Conservation (phyloP, 2,329 filamentous ascomycete genomes). For the Xylariaceae sp. region DNA sequence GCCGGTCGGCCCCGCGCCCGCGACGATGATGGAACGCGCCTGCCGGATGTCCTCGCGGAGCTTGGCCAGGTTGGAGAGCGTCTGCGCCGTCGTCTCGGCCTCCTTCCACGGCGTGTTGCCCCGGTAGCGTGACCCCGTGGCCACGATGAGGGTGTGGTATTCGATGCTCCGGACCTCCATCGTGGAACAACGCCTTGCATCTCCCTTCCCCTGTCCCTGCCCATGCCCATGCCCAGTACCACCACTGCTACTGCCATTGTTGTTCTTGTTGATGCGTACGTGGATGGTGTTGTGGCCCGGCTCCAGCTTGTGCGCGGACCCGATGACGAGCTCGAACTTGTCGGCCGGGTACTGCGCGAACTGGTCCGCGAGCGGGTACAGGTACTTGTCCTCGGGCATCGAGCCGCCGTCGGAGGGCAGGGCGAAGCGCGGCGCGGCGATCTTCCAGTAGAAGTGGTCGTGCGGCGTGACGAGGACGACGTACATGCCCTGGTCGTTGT, state of each 20-base stretch:
- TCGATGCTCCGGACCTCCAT: constrained; percentile 25
- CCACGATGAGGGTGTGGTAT: constrained; percentile 51
- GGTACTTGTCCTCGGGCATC: constrained; percentile 38
- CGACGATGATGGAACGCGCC: constrained; percentile 46
- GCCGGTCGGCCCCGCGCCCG: constrained; percentile 47
- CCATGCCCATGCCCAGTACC: background rate
- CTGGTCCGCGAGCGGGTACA: constrained; percentile 35
- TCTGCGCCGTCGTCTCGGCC: constrained; percentile 29
- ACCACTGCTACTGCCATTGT: too few species aligned
- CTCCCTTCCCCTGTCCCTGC: background rate
- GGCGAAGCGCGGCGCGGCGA: constrained; percentile 43
- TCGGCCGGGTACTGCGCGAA: constrained; percentile 43
- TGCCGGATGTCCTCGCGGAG: constrained; percentile 35
- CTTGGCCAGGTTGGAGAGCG: constrained; percentile 34
- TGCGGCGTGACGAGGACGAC: constrained; percentile 43
- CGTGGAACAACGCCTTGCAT: too few species aligned
- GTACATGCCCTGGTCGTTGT: constrained; percentile 37
- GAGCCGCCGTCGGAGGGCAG: constrained; percentile 36
- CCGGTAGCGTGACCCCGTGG: constrained; percentile 44
- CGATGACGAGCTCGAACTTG: constrained; percentile 49
- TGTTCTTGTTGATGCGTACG: constrained; percentile 34
- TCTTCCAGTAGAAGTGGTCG: constrained; percentile 45
- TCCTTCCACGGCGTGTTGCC: constrained; percentile 46
- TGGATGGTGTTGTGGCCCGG: constrained; percentile 37
- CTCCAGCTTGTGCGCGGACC: constrained; percentile 41